Evolutionary conservation across 257 asterid species (phyloP), one percentile per base, ranked within the genome.

Genomic region (Gardenia jasminoides): DNA sequence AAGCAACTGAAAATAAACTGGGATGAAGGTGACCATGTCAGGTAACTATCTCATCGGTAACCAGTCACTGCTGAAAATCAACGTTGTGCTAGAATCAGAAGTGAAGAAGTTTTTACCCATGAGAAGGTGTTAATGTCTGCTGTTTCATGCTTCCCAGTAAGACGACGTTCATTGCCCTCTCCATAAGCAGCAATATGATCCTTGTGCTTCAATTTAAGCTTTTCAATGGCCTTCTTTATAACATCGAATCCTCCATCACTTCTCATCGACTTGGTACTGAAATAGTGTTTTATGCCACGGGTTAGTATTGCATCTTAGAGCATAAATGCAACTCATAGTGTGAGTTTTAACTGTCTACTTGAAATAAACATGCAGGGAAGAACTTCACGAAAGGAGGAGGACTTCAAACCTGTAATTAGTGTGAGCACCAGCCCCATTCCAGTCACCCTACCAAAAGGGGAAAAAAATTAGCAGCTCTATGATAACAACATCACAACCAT

Each of bases 371-470:
- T 24, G 33, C 10, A 43, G 10, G 11, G 48, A 16, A 56, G 47
- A 0, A 50, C 22, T 28, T 68, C 8, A 36, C 26, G 24, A 33
- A 36, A 50, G 12, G 13, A 30, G 70, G 66, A 31, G 6, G 10
- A 26, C 17, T 22, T n/a, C 33, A 74, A 50, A 84, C 91, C 91
- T 88, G 85, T 88, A 88, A 72, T 88, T 88, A 30, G 88, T 81
- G 80, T 88, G 90, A 30, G 89, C 88, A 17, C 90, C 89, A 41
- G 92, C 92, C 10, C 92, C 92, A 17, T 88, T 86, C 92, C 92
- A 88, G 78, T 88, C 97, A 1, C 97, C 97, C 87, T 90, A 59
- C 8, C 33, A 36, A 22, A 59, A n/a, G n/a, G 20, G 26, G 16
- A 50, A 76, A 3, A 74, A 62, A 28, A 28, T 24, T 70, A 48